Conservation (phyloP, 1,139 yeast genomes). For the Scheffersomyces illinoinensis region DNA sequence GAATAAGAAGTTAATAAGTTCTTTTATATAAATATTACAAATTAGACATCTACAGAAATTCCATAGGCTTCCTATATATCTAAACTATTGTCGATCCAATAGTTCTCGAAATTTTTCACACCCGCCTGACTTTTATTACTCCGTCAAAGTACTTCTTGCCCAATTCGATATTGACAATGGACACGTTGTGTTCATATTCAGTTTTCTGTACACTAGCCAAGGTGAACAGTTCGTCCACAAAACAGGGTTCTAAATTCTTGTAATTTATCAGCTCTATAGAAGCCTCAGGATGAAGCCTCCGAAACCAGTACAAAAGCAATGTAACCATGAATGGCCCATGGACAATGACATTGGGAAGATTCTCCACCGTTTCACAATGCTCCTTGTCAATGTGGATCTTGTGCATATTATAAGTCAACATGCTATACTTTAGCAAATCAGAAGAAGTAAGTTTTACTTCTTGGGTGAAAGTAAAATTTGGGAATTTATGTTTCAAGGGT, state of each 20-base stretch:
- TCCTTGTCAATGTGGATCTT: slow-evolving; percentile 69
- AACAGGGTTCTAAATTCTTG: slow-evolving; percentile 52
- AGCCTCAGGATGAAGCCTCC: slow-evolving; percentile 13
- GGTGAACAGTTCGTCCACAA: slow-evolving; percentile 20
- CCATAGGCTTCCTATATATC: neutral
- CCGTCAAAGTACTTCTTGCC: slow-evolving; percentile 9
- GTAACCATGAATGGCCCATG: slow-evolving; percentile 84
- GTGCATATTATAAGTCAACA: slow-evolving; percentile 79
- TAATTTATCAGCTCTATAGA: slow-evolving; percentile 38
- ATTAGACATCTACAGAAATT: neutral
- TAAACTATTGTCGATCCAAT: neutral
- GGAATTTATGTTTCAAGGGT: neutral
- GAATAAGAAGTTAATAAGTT: too few species aligned
- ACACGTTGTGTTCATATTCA: slow-evolving; percentile 1
- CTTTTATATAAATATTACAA: too few species aligned
- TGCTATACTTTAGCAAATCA: slow-evolving; percentile 60
- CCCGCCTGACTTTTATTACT: neutral
- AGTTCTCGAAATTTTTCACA: neutral
- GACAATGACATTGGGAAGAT: slow-evolving; percentile 60
- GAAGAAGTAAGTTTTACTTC: slow-evolving; percentile 17
- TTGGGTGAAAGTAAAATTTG: slow-evolving; percentile 8
- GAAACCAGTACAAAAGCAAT: slow-evolving; percentile 54
- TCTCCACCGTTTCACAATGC: slow-evolving; percentile 57
- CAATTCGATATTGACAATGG: slow-evolving; percentile 3
- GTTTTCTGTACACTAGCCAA: neutral